phyloP scores from a whole-genome alignment of 345 rosid species.

The Atalantia buxifolia region DNA sequence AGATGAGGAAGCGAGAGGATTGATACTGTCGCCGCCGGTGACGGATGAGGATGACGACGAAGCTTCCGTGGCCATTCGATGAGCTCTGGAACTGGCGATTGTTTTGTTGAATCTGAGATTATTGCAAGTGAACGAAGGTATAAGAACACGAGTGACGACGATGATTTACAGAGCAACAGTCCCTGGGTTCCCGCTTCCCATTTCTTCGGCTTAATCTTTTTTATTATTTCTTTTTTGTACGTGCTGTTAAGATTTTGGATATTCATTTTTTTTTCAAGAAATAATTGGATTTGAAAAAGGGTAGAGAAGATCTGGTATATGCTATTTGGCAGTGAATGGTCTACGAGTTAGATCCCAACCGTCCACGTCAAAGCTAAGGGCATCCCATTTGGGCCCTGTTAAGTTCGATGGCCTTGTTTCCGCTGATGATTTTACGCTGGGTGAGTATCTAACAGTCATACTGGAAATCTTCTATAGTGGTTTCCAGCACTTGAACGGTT shows the following conservation, averaged over 20 bases:
- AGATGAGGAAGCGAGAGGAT: conserved; percentile 20
- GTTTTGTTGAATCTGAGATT: conserved; percentile 34
- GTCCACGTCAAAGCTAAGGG: background rate
- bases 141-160: conserved; percentile 35
- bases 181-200: conserved; percentile 52
- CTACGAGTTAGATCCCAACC: background rate
- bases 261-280: background rate
- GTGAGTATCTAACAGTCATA: background rate
- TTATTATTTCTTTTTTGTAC: background rate
- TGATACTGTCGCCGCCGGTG: conserved; percentile 26
- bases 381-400: background rate
- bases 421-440: background rate
- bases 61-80: conserved; percentile 42
- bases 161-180: conserved; percentile 41
- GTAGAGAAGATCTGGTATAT: background rate
- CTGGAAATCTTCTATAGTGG: background rate
- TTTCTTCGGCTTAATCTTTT: background rate
- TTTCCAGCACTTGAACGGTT: background rate
- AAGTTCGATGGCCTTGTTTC: background rate
- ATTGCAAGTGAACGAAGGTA: conserved; percentile 40
- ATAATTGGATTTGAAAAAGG: background rate
- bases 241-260: background rate
- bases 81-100: conserved; percentile 24
- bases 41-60: conserved; percentile 39
- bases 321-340: background rate